Evolutionary conservation across 2,329 filamentous ascomycete genomes (phyloP).

Genomic region (Aspergillus sp.): DNA sequence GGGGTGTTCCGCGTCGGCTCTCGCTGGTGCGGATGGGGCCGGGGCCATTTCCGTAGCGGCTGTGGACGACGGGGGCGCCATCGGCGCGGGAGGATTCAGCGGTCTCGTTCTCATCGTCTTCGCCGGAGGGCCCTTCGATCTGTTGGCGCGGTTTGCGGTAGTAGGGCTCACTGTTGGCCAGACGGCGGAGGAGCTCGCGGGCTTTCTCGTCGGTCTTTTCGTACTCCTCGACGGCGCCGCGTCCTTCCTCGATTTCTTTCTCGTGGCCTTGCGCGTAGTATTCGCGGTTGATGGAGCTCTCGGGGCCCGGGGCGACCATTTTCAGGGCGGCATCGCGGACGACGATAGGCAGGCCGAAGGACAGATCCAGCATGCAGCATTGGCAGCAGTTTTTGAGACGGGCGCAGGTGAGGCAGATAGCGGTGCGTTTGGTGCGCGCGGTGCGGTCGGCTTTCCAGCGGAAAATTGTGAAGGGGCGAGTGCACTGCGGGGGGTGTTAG

Average conservation of each 20-base stretch:
- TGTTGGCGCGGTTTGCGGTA: constrained; percentile 76
- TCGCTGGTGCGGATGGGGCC: constrained; percentile 74
- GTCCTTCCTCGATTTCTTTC: constrained; percentile 87
- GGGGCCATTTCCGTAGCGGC: constrained; percentile 46
- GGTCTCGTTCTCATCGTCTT: constrained; percentile 28
- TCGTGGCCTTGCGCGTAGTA: constrained; percentile 98
- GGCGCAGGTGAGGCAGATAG: constrained; percentile 94
- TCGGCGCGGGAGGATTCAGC: constrained; percentile 29
- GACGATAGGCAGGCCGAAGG: constrained; percentile 90
- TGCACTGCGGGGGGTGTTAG: constrained; percentile 55
- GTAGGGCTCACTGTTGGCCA: constrained; percentile 93
- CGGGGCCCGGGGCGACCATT: constrained; percentile 92
- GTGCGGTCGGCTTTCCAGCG: constrained; percentile 92
- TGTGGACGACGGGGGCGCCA: constrained; percentile 42
- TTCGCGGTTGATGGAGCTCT: constrained; percentile 90
- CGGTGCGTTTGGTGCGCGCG: constrained; percentile 86
- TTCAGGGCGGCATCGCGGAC: constrained; percentile 95
- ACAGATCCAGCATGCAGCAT: constrained; percentile 96
- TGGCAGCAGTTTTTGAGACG: constrained; percentile 98
- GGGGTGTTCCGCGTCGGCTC: constrained; percentile 38
- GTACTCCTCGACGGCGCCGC: constrained; percentile 81
- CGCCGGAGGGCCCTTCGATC: constrained; percentile 56
- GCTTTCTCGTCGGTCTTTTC: constrained; percentile 98
- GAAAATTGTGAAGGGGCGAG: constrained; percentile 92
- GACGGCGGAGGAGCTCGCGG: constrained; percentile 74